Evolutionary conservation across 129 eudicot species (phyloP).

Genomic region (Mikania micrantha): DNA sequence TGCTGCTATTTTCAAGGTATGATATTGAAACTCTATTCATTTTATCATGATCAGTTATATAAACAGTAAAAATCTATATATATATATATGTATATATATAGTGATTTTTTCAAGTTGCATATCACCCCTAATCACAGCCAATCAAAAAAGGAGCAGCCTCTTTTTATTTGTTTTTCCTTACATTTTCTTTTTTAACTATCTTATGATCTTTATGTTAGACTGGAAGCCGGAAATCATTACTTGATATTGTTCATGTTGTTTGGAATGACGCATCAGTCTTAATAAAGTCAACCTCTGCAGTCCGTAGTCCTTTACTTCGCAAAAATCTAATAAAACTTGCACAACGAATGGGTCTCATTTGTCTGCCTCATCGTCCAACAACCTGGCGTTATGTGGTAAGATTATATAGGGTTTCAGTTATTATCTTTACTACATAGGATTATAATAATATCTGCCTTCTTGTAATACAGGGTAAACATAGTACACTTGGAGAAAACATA

Average conservation of each 20-base stretch:
- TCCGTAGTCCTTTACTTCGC: slow-evolving; percentile 83
- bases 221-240: slow-evolving; percentile 71
- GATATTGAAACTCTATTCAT: slow-evolving; percentile 10
- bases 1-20: slow-evolving; percentile 94
- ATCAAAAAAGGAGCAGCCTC: too few relatives aligned
- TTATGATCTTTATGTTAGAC: slow-evolving; percentile 35
- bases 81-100: too few relatives aligned
- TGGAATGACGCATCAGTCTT: slow-evolving; percentile 76
- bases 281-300: slow-evolving; percentile 66
- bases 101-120: too few relatives aligned
- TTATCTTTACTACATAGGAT: not conserved
- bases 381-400: slow-evolving; percentile 97
- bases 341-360: slow-evolving; percentile 75
- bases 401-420: not conserved
- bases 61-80: too few relatives aligned
- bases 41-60: not conserved
- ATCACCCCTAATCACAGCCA: too few relatives aligned
- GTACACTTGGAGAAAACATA: slow-evolving; percentile 55
- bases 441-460: not conserved
- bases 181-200: slow-evolving; percentile 5
- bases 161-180: not conserved
- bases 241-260: slow-evolving; percentile 56
- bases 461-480: slow-evolving; percentile 60
- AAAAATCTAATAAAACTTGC: slow-evolving; percentile 79
- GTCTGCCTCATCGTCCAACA: slow-evolving; percentile 80